Conservation (phyloP, 1,284 basidiomycete species). For the Marasmius tenuissimus region DNA sequence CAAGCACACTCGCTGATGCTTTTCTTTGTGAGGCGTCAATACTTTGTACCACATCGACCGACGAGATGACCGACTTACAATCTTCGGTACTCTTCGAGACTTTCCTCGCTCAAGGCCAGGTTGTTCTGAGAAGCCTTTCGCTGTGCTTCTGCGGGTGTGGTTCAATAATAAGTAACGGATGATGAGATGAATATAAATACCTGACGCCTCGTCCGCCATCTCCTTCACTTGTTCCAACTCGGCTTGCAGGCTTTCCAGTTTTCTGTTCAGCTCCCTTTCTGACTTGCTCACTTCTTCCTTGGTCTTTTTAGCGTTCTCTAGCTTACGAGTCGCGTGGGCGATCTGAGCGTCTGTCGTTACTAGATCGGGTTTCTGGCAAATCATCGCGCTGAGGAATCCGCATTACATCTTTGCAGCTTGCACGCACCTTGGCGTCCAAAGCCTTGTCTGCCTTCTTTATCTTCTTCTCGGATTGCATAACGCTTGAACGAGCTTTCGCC, state of each 20-base stretch:
- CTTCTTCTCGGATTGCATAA: slow-evolving; percentile 73
- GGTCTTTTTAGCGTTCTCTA: slow-evolving; percentile 66
- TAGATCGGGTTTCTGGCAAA: slow-evolving; percentile 72
- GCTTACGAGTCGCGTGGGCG: slow-evolving; percentile 79
- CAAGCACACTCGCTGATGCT: slow-evolving; percentile 73
- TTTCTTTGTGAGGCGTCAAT: slow-evolving; percentile 49
- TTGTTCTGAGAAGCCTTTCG: slow-evolving; percentile 74
- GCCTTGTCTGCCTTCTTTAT: slow-evolving; percentile 84
- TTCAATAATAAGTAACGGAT: background rate
- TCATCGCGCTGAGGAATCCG: background rate
- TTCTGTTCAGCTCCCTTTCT: slow-evolving; percentile 62
- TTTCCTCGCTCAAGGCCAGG: slow-evolving; percentile 79
- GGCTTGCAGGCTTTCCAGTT: slow-evolving; percentile 56
- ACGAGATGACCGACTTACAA: slow-evolving; percentile 53
- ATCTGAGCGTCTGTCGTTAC: slow-evolving; percentile 86
- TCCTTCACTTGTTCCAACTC: slow-evolving; percentile 71
- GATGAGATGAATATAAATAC: slow-evolving; percentile 32
- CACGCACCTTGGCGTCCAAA: slow-evolving; percentile 75
- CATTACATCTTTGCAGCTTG: background rate
- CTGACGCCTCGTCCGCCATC: slow-evolving; percentile 78
- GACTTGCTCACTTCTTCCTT: slow-evolving; percentile 71
- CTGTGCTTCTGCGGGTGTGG: slow-evolving; percentile 62
- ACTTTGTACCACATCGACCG: background rate
- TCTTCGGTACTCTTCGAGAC: slow-evolving; percentile 84
- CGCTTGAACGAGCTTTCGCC: slow-evolving; percentile 72